Evolutionary conservation across 2,329 filamentous ascomycete species (phyloP), one percentile per base, ranked within the genome.

Genomic region (Thermomyces lanuginosus): DNA sequence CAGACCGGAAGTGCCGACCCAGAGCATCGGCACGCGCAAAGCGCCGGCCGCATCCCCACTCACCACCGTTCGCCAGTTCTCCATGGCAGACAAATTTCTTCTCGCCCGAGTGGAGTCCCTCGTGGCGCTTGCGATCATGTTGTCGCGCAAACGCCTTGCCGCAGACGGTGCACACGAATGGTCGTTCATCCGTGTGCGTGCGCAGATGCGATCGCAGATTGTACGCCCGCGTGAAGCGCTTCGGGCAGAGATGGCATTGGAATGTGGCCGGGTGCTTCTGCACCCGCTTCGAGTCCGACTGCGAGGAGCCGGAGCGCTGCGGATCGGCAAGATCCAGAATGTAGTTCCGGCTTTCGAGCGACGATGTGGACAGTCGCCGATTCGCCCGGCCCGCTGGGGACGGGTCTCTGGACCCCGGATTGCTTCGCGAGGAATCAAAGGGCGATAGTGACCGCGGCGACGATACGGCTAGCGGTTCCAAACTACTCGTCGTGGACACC

Each of bases 1-100:
- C 89, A 2, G 82, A 92, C 28, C 89, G 69, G 61, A 98, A 98
- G 56, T 93, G 89, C 7, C 84, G 71, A 2, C 89, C 89, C 2
- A 98, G 64, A 4, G 89, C 89, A 58, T 98, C 89, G 4, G 89
- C 89, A 41, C 89, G 80, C 9, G 89, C 89, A 51, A 98, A 98
- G 6, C 84, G 71, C 34, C 89, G 70, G 3, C 82, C 82, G 41
- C 89, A 98, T 11, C 89, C 89, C 89, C 89, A 98, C 38, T 78
- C 72, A 4, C 76, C 76, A 24, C 76, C 74, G 2, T 72, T 72
- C 39, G 86, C 84, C 26, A 98, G 70, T 32, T 84, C 79, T 28
- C 89, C 89, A 40, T 82, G 83, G 56, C 89, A 98, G 5, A 95
- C 80, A 48, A 95, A 98, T 48, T 92, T 95, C 69, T 95, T 98